These are phyloP conservation scores for Citrullus colocynthis DNA, from an alignment of 306 rosid species.

Conservation along the genomic window DNA sequence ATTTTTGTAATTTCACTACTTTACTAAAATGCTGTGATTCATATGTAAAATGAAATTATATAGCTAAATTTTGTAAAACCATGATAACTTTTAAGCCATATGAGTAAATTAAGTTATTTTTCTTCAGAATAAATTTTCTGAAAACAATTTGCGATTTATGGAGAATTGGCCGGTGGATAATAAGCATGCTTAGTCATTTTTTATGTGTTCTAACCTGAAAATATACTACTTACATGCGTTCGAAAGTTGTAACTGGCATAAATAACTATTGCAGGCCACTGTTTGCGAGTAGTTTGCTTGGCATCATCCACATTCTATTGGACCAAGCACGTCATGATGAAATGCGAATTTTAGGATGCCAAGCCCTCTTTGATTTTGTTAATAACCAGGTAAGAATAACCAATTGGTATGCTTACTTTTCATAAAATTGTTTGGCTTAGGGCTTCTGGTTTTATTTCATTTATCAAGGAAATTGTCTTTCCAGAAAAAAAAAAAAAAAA, in stretches of 20 bases:
- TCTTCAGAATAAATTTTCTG: neutral
- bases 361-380: conserved; percentile 72
- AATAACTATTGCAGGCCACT: conserved; percentile 46
- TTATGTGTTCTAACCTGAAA: neutral
- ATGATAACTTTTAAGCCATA: neutral
- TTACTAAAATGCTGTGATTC: neutral
- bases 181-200: neutral
- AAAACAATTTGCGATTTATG: neutral
- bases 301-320: conserved; percentile 69
- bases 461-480: too few relatives aligned
- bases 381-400: conserved; percentile 63
- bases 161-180: neutral
- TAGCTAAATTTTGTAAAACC: neutral
- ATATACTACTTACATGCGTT: neutral
- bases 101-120: neutral
- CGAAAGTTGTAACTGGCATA: neutral
- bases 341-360: conserved; percentile 80
- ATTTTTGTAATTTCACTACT: neutral
- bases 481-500: too few relatives aligned
- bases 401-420: neutral
- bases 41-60: neutral
- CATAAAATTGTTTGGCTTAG: neutral
- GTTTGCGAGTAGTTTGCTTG: conserved; percentile 77
- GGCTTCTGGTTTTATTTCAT: too few relatives aligned
- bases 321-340: conserved; percentile 86